These are phyloP conservation scores for Penicillium sp. DNA, from an alignment of 2,329 filamentous ascomycete species.

Conservation along the genomic window DNA sequence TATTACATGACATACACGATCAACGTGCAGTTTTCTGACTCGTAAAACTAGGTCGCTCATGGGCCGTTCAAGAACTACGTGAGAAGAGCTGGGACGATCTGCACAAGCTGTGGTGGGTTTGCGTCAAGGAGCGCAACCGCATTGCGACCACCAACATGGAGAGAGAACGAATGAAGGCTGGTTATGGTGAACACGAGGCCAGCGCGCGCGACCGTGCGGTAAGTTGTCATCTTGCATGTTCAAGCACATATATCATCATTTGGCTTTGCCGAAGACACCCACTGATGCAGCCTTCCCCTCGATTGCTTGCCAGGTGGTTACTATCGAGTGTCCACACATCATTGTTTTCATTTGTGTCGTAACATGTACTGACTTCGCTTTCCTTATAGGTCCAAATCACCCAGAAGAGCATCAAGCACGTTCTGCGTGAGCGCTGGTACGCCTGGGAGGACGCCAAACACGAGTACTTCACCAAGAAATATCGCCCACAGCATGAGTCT, in stretches of 20 bases:
- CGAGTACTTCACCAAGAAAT: slow-evolving; percentile 34
- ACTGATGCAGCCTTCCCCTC: background rate
- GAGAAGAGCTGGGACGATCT: slow-evolving; percentile 92
- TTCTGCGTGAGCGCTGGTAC: slow-evolving; percentile 83
- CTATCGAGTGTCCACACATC: background rate
- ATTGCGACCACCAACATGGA: slow-evolving; percentile 75
- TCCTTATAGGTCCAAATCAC: slow-evolving; percentile 68
- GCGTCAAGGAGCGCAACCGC: slow-evolving; percentile 84
- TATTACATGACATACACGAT: background rate
- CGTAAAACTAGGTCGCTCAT: slow-evolving; percentile 61
- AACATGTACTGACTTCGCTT: slow-evolving; percentile 1
- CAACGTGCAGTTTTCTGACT: slow-evolving; percentile 11
- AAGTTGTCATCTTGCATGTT: slow-evolving; percentile 35
- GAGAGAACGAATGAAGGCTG: slow-evolving; percentile 63
- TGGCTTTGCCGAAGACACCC: background rate
- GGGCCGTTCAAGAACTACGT: slow-evolving; percentile 81
- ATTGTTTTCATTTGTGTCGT: background rate
- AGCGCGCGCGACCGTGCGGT: slow-evolving; percentile 65
- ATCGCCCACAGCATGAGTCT: slow-evolving; percentile 35
- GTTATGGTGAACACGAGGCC: slow-evolving; percentile 71
- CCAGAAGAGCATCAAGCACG: slow-evolving; percentile 78
- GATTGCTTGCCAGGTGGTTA: background rate
- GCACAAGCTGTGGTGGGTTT: slow-evolving; percentile 91
- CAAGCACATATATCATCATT: background rate
- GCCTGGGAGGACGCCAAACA: slow-evolving; percentile 60